Percentiles rank a stretch among this genome's conserved stretches.
Conservation (phyloP, 2,329 filamentous ascomycete genomes). For the Spiromastix sp. region DNA sequence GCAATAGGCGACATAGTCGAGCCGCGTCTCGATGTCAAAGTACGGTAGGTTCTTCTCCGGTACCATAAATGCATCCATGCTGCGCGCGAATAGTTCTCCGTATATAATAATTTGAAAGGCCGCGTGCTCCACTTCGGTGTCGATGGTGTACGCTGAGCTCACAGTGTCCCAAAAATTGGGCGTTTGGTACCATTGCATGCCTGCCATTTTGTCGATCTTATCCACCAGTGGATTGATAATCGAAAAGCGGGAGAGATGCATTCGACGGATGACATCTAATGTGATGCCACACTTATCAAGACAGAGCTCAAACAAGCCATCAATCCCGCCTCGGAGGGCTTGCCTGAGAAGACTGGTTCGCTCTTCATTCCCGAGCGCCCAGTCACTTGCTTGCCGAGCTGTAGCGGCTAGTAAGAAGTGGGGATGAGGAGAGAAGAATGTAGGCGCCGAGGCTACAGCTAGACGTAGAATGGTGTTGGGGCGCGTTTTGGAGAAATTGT, state of each 20-base stretch:
- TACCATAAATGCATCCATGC: constrained; percentile 16
- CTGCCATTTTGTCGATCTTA: constrained; percentile 24
- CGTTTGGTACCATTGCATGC: constrained; percentile 17
- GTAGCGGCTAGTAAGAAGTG: constrained; percentile 25
- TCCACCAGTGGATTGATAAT: constrained; percentile 24
- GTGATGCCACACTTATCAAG: constrained; percentile 17
- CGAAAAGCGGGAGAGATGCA: constrained; percentile 19
- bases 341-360: constrained; percentile 16
- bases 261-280: constrained; percentile 20
- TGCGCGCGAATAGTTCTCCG: constrained; percentile 20
- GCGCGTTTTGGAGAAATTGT: constrained; percentile 11
- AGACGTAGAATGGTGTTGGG: constrained; percentile 22
- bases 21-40: constrained; percentile 14
- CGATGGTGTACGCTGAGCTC: constrained; percentile 19
- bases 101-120: constrained; percentile 25
- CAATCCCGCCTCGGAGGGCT: constrained; percentile 19
- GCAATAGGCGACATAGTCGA: constrained; percentile 23
- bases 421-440: constrained; percentile 29
- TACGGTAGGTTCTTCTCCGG: constrained; percentile 2
- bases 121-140: constrained; percentile 14
- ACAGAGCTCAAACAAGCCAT: constrained; percentile 22
- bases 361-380: constrained; percentile 18
- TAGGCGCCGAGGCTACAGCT: constrained; percentile 21
- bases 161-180: constrained; percentile 23
- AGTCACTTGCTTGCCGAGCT: constrained; percentile 21